Evolutionary conservation across 2,329 filamentous ascomycete genomes (phyloP).

Genomic region (Pseudocercospora crystallina): DNA sequence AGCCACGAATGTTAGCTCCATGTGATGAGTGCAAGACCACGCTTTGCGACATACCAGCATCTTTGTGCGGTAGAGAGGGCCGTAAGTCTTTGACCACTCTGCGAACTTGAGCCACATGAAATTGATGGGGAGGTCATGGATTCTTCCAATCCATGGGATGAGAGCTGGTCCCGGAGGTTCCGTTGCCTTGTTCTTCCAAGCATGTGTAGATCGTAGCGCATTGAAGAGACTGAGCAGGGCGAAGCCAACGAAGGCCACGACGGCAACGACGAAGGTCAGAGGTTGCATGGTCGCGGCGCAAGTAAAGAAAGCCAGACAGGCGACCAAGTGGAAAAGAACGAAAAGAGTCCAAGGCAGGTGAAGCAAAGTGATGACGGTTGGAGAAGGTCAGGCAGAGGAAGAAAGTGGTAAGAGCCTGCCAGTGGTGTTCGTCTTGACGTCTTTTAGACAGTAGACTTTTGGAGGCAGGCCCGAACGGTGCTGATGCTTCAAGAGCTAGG

Average conservation of each 20-base stretch:
- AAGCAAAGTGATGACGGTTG: neutral
- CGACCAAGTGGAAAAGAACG: constrained; percentile 3
- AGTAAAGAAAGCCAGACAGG: constrained; percentile 2
- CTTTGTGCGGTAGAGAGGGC: constrained; percentile 36
- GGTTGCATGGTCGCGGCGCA: constrained; percentile 38
- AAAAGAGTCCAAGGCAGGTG: neutral
- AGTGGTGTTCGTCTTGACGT: too few relatives aligned
- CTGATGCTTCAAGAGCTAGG: too few relatives aligned
- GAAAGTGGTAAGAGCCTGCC: neutral
- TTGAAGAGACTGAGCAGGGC: constrained; percentile 36
- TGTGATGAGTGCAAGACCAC: too few relatives aligned
- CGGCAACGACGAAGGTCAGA: constrained; percentile 39
- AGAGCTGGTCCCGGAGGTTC: constrained; percentile 43
- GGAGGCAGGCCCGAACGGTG: too few relatives aligned
- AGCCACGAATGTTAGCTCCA: too few relatives aligned
- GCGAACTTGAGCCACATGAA: constrained; percentile 57
- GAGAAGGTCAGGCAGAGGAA: neutral
- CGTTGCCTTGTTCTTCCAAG: constrained; percentile 36
- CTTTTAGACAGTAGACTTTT: too few relatives aligned
- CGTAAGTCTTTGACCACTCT: constrained; percentile 38
- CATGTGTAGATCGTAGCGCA: constrained; percentile 31
- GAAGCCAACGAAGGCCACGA: constrained; percentile 40
- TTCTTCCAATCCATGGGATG: constrained; percentile 37
- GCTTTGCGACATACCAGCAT: constrained; percentile 26
- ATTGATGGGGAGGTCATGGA: constrained; percentile 51